Base-by-base conservation (phyloP, 768 basidiomycete genomes). In the Leccinum ochraceum region DNA sequence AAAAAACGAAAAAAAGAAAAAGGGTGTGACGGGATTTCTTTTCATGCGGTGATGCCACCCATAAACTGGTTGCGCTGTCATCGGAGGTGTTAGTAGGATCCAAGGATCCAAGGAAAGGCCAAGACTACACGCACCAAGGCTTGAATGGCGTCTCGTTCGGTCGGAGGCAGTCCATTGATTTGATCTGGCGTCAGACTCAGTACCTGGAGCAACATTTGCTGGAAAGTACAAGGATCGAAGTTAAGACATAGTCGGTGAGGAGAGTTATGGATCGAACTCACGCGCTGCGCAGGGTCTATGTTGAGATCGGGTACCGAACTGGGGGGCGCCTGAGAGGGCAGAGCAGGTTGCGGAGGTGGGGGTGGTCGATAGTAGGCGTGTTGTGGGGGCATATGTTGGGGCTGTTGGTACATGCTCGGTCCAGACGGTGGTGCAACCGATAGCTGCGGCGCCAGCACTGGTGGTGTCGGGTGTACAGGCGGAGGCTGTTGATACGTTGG, bases 141-240 rank as follows among this genome's bases (percentile, higher is more conserved):
- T 73, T 90, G 81, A 30, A 98, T 92, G 11, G 92, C 88, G 0
- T 83, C 81, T 36, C 89, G 81, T 67, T 96, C 94, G 2, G 81
- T 80, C 5, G 90, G 88, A 30, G 93, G 90, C 53, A 97, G 76
- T 8, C 83, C 83, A 52, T 86, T 87, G 63, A 98, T 90, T 72
- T 96, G 94, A 50, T 91, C 93, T 51, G 80, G 86, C 1, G 89
- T 88, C 70, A 98, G 74, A 61, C 80, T 83, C 34, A 98, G 77
- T 0, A 98, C 94, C 77, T 95, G 94, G 75, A 93, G 81, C 56
- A 97, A 71, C 87, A 96, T 90, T 36, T 83, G 81, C 91, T 90
- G 66, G 55, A 50, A 14, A n/a, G 10, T 37, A 52, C 37, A 22
- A 11, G 4, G 20, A 24, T 26, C 42, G 24, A 57, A 20, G 9